Evolutionary conservation across 2,329 filamentous ascomycete genomes (phyloP).

Genomic region (Fusarium pseudograminearum): DNA sequence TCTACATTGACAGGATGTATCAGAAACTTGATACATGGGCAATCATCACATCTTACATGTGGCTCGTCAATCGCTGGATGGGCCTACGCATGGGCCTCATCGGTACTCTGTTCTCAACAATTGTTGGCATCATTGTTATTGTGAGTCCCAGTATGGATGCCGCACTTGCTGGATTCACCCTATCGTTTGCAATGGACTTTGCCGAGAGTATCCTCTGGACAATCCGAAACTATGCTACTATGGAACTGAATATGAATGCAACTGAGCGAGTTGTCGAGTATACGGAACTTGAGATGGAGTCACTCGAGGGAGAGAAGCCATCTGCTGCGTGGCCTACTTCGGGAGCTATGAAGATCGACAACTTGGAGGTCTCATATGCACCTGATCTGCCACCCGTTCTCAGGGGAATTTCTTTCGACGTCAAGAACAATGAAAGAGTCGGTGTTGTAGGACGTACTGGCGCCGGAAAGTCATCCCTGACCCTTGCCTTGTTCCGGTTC

Average conservation of each 20-base stretch:
- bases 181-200: slow-evolving; percentile 80
- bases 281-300: slow-evolving; percentile 74
- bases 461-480: slow-evolving; percentile 81
- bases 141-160: slow-evolving; percentile 72
- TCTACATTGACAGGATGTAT: slow-evolving; percentile 78
- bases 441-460: slow-evolving; percentile 84
- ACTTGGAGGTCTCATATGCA: slow-evolving; percentile 79
- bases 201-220: slow-evolving; percentile 72
- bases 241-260: slow-evolving; percentile 84
- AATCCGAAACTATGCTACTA: slow-evolving; percentile 74
- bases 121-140: slow-evolving; percentile 74
- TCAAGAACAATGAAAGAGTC: slow-evolving; percentile 75
- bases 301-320: slow-evolving; percentile 69
- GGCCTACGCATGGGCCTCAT: slow-evolving; percentile 77
- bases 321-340: slow-evolving; percentile 81
- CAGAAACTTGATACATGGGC: slow-evolving; percentile 75
- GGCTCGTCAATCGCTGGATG: slow-evolving; percentile 83
- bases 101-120: slow-evolving; percentile 74
- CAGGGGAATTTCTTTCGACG: slow-evolving; percentile 74
- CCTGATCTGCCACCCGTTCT: slow-evolving; percentile 77
- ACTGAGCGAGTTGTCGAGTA: slow-evolving; percentile 83
- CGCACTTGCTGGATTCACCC: slow-evolving; percentile 78
- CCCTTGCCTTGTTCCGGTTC: slow-evolving; percentile 82
- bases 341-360: slow-evolving; percentile 77
- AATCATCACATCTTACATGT: slow-evolving; percentile 74